A percentile compares a stretch with the other conserved stretches of the same genome.
Conservation (phyloP, 352 stramenopile genomes). For the Phytophthora brassicae region DNA sequence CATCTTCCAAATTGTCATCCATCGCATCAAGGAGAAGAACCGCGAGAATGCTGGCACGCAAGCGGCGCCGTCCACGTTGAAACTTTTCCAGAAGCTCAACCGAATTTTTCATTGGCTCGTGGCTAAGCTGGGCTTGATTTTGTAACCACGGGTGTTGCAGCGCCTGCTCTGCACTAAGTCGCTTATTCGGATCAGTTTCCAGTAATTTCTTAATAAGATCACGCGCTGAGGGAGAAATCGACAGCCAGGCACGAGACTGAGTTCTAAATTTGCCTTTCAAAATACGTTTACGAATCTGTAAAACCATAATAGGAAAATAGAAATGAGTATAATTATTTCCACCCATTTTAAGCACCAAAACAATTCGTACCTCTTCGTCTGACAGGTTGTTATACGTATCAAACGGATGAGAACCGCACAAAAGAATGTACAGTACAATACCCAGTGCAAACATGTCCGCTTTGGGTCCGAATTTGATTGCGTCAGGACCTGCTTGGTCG, state of each 20-base stretch:
- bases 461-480: constrained; percentile 66
- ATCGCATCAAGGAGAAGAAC: constrained; percentile 71
- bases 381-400: constrained; percentile 86
- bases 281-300: constrained; percentile 77
- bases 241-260: constrained; percentile 72
- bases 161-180: constrained; percentile 66
- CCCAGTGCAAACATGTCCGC: constrained; percentile 84
- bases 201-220: constrained; percentile 79
- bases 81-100: constrained; percentile 79
- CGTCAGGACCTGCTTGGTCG: constrained; percentile 27
- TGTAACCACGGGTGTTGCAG: constrained; percentile 74
- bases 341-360: neutral
- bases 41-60: constrained; percentile 78
- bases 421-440: constrained; percentile 81
- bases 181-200: constrained; percentile 59
- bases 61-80: constrained; percentile 67
- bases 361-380: constrained; percentile 68
- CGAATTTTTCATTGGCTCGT: constrained; percentile 62
- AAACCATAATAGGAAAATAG: neutral
- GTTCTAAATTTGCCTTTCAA: constrained; percentile 75
- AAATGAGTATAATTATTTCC: neutral
- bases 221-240: constrained; percentile 59
- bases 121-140: constrained; percentile 55
- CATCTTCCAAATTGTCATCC: constrained; percentile 44
- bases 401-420: constrained; percentile 85